Base-by-base conservation (phyloP, 495 filamentous ascomycete species). In the Rhypophila decipiens region DNA sequence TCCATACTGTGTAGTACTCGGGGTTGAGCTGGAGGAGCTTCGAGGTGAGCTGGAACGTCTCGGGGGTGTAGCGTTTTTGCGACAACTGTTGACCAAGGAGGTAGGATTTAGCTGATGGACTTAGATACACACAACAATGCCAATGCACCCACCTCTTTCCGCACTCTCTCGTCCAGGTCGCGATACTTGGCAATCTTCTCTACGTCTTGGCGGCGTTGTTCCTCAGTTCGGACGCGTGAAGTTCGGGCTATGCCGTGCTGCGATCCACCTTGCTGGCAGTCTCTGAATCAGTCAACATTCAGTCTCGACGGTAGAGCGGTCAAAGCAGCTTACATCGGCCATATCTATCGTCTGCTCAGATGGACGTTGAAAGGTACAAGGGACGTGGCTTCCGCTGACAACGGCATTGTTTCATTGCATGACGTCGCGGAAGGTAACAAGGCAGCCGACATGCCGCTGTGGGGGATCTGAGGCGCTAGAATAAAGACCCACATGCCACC, bases 1-100 rank as follows among this genome's bases (percentile, higher is more conserved):
- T 99, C 93, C 93, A 99, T 71, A 90, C 80, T 19, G 93, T 96
- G 72, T 96, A 97, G 73, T 95, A 96, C 68, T 99, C 93, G 10
- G 93, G 94, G 69, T 99, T 99, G 55, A 79, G 77, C 27, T 74
- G 80, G 42, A 99, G 75, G 43, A 99, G 78, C 45, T 83, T 80
- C 15, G 88, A 84, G 24, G 88, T 94, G 50, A 88, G 76, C 44
- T 78, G 69, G 56, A 96, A 76, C 19, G 84, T 79, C 41, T 84
- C 76, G 35, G 69, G 51, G 31, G 79, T 79, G 71, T 82, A 87
- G 56, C 84, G 75, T 76, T 83, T 53, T 4, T 55, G 37, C 2
- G 51, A n/a, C 41, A 18, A 17, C 11, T 41, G 19, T 5, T 9
- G 24, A 5, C 5, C 11, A 5, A 39, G 36, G 13, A 33, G 13